Percentiles rank a stretch among this genome's conserved stretches.
phyloP scores from a whole-genome alignment of 2,329 filamentous ascomycete species.

The Rhynchosporium secalis region DNA sequence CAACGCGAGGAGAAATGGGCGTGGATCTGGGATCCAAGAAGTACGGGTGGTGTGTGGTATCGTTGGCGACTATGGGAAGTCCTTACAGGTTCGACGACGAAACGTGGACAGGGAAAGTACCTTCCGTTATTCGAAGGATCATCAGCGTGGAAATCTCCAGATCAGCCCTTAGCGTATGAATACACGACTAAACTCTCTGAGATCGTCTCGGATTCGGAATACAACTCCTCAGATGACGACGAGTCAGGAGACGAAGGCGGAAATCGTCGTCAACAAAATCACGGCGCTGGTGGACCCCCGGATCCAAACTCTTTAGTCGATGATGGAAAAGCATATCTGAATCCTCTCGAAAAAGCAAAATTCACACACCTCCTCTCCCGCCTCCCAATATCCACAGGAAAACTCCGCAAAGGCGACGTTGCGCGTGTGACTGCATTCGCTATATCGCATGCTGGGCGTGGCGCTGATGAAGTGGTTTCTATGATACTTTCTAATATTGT shows the following conservation, averaged over 20 bases:
- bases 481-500: conserved; percentile 82
- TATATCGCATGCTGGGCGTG: conserved; percentile 80
- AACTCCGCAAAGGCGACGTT: conserved; percentile 79
- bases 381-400: conserved; percentile 72
- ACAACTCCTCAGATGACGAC: conserved; percentile 85
- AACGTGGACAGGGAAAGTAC: conserved; percentile 51
- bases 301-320: conserved; percentile 35
- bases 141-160: conserved; percentile 75
- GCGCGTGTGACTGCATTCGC: conserved; percentile 86
- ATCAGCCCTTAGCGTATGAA: conserved; percentile 74
- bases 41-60: conserved; percentile 82
- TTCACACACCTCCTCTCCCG: conserved; percentile 81
- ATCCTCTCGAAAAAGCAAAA: conserved; percentile 80
- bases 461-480: conserved; percentile 88
- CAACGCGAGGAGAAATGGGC: conserved; percentile 88
- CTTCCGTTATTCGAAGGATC: conserved; percentile 73
- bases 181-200: conserved; percentile 75
- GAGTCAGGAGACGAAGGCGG: conserved; percentile 56
- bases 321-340: conserved; percentile 60
- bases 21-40: conserved; percentile 88
- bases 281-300: conserved; percentile 46
- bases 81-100: conserved; percentile 62
- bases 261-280: conserved; percentile 43
- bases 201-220: conserved; percentile 80
- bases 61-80: conserved; percentile 89